phyloP scores from a whole-genome alignment of 441 rosid genomes.

The Brassica hybrid region DNA sequence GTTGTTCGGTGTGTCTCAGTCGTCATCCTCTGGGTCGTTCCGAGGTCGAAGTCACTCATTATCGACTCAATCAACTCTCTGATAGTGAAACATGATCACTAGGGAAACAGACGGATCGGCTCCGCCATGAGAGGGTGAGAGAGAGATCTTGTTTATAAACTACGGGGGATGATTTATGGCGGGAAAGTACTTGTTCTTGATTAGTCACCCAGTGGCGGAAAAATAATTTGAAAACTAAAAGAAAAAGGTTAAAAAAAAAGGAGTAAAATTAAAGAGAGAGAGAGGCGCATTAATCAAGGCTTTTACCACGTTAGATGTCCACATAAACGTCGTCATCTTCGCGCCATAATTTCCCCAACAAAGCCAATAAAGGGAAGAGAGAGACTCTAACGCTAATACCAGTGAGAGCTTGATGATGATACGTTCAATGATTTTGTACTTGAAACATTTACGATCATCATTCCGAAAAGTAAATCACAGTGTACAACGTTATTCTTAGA shows the following conservation, averaged over 20 bases:
- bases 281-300: conserved; percentile 30
- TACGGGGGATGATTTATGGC: conserved; percentile 2
- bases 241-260: not conserved
- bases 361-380: conserved; percentile 2
- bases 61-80: conserved; percentile 10
- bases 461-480: conserved; percentile 3
- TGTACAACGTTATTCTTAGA: not conserved
- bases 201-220: not conserved
- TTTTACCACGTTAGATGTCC: conserved; percentile 37
- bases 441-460: conserved; percentile 16
- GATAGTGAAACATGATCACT: not conserved
- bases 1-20: conserved; percentile 36
- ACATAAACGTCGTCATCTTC: conserved; percentile 32
- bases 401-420: conserved; percentile 12
- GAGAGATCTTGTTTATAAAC: not conserved
- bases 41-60: conserved; percentile 59
- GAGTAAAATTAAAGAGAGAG: conserved; percentile 9
- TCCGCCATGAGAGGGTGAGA: conserved; percentile 28
- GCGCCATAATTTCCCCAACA: conserved; percentile 29
- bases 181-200: conserved; percentile 7
- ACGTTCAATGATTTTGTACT: conserved; percentile 37
- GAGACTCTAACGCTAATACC: conserved; percentile 7
- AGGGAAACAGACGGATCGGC: conserved; percentile 13
- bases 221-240: not conserved
- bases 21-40: conserved; percentile 54